Evolutionary conservation across 2,329 filamentous ascomycete genomes (phyloP).

Genomic region (Dactylellina parvicollis): DNA sequence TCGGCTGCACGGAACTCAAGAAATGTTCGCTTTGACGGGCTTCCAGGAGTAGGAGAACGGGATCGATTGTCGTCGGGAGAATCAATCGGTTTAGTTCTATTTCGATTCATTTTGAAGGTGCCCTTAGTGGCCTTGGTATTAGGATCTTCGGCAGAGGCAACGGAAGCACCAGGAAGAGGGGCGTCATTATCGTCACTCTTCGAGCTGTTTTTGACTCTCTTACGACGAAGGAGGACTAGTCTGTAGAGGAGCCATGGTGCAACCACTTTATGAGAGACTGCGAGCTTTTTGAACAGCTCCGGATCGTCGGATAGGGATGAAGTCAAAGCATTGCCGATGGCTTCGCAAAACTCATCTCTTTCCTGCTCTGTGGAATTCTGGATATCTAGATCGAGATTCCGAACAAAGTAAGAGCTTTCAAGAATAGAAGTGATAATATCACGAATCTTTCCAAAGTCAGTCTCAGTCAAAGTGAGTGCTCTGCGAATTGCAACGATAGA

Average conservation of each 20-base stretch:
- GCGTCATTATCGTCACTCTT: constrained; percentile 5
- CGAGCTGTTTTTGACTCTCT: constrained; percentile 1
- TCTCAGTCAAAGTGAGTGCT: constrained; percentile 21
- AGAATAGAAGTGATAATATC: constrained; percentile 3
- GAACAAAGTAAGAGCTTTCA: constrained; percentile 2
- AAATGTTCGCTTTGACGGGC: neutral
- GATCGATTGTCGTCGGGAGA: neutral
- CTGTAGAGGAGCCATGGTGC: constrained; percentile 45
- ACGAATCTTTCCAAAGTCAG: constrained; percentile 23
- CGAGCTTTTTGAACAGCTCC: constrained; percentile 8
- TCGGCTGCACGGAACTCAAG: neutral
- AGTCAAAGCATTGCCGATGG: constrained; percentile 12
- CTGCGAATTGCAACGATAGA: constrained; percentile 12
- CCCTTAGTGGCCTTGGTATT: neutral
- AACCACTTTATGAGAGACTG: constrained; percentile 1
- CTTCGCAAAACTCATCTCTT: constrained; percentile 11
- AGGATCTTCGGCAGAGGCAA: neutral
- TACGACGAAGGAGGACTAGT: constrained; percentile 33
- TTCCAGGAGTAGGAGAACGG: neutral
- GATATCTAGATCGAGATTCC: constrained; percentile 21
- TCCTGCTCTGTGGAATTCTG: constrained; percentile 21
- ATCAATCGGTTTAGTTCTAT: neutral
- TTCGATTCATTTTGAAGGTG: neutral
- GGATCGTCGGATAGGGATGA: neutral
- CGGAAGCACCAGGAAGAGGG: neutral